phyloP scores from a whole-genome alignment of 306 rosid genomes.

The Lathyrus sativus region DNA sequence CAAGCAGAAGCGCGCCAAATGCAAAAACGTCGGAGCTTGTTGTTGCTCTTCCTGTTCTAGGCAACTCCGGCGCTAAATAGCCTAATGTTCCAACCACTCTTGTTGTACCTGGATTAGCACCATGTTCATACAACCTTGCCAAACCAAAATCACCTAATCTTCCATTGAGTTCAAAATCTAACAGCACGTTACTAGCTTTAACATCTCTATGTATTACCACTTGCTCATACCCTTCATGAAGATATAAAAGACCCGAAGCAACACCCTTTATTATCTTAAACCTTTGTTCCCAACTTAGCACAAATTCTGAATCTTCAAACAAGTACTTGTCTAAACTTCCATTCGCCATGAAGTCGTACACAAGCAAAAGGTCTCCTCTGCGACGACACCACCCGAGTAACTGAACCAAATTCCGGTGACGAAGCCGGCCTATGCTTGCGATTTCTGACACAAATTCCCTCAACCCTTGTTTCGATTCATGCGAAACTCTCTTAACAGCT shows the following conservation, averaged over 20 bases:
- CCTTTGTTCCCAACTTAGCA: slow-evolving; percentile 74
- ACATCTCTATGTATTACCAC: slow-evolving; percentile 83
- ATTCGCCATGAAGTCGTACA: slow-evolving; percentile 80
- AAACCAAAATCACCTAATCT: slow-evolving; percentile 78
- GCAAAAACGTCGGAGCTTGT: slow-evolving; percentile 72
- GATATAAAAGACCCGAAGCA: slow-evolving; percentile 71
- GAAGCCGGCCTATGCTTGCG: slow-evolving; percentile 78
- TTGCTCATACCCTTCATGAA: slow-evolving; percentile 84
- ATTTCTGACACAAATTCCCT: slow-evolving; percentile 80
- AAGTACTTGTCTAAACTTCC: slow-evolving; percentile 74
- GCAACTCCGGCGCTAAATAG: slow-evolving; percentile 81
- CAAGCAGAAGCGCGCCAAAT: slow-evolving; percentile 75
- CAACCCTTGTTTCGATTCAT: slow-evolving; percentile 81
- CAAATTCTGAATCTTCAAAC: slow-evolving; percentile 53
- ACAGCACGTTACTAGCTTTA: slow-evolving; percentile 79
- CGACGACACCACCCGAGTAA: slow-evolving; percentile 83
- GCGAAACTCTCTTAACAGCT: slow-evolving; percentile 78
- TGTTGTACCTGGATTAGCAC: slow-evolving; percentile 70
- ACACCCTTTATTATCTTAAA: slow-evolving; percentile 73
- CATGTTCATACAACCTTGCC: slow-evolving; percentile 82
- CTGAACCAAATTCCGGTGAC: slow-evolving; percentile 78
- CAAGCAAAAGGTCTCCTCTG: slow-evolving; percentile 66
- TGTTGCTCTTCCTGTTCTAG: slow-evolving; percentile 76
- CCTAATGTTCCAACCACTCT: slow-evolving; percentile 84
- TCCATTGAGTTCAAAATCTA: slow-evolving; percentile 74